phyloP scores from a whole-genome alignment of 257 asterid genomes.

The Salvia hispanica region DNA sequence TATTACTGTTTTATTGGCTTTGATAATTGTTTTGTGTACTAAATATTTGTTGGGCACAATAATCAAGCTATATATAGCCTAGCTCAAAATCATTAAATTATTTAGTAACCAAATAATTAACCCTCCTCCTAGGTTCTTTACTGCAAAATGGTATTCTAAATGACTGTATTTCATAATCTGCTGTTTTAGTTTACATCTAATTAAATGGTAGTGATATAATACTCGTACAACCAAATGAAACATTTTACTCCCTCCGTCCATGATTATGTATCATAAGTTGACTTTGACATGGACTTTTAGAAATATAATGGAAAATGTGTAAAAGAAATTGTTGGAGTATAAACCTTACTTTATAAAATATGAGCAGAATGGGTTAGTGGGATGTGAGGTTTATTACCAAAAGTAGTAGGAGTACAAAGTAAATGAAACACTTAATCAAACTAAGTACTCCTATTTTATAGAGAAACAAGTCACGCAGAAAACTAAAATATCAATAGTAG shows the following conservation, averaged over 20 bases:
- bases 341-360: too few relatives aligned
- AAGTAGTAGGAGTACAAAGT: too few relatives aligned
- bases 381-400: too few relatives aligned
- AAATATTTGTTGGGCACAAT: slow-evolving; percentile 12
- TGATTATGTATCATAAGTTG: too few relatives aligned
- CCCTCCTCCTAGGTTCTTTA: slow-evolving; percentile 11
- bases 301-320: too few relatives aligned
- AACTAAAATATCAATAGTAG: too few relatives aligned
- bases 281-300: too few relatives aligned
- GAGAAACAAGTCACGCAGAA: not conserved
- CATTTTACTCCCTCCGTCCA: too few relatives aligned
- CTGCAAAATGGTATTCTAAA: not conserved
- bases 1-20: not conserved
- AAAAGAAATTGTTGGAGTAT: too few relatives aligned
- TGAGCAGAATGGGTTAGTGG: too few relatives aligned
- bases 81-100: not conserved
- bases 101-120: slow-evolving; percentile 9
- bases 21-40: not conserved
- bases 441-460: not conserved
- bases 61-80: slow-evolving; percentile 18
- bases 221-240: not conserved
- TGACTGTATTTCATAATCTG: not conserved
- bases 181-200: not conserved
- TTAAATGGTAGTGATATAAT: not conserved
- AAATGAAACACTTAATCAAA: too few relatives aligned